A percentile compares a stretch with the other conserved stretches of the same genome.
phyloP scores from a whole-genome alignment of 2,329 filamentous ascomycete genomes.

The Trichoderma koningii region DNA sequence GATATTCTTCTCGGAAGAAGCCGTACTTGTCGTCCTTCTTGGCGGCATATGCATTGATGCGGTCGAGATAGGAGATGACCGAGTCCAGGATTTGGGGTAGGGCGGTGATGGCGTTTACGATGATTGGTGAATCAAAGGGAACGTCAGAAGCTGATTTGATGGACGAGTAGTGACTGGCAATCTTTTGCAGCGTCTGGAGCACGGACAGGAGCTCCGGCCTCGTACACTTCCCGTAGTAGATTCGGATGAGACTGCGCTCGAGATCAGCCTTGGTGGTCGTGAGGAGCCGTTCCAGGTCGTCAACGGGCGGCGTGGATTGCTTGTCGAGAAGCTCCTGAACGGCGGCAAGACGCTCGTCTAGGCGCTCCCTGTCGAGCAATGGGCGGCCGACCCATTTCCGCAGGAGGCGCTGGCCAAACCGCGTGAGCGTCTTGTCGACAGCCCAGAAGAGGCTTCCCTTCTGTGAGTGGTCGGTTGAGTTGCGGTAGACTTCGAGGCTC shows the following conservation, averaged over 20 bases:
- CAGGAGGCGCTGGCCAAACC: slow-evolving; percentile 83
- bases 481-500: slow-evolving; percentile 93
- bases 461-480: slow-evolving; percentile 81
- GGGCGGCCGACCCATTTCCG: slow-evolving; percentile 95
- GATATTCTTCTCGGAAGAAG: slow-evolving; percentile 86
- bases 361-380: slow-evolving; percentile 70
- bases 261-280: slow-evolving; percentile 75
- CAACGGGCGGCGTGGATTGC: slow-evolving; percentile 65
- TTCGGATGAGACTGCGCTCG: slow-evolving; percentile 88
- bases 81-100: slow-evolving; percentile 75
- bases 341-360: slow-evolving; percentile 79
- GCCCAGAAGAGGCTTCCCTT: slow-evolving; percentile 96
- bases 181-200: slow-evolving; percentile 80
- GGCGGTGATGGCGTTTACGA: slow-evolving; percentile 71
- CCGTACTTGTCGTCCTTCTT: slow-evolving; percentile 87
- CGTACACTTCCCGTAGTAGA: slow-evolving; percentile 96
- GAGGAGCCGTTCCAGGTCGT: slow-evolving; percentile 73
- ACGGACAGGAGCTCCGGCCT: slow-evolving; percentile 83
- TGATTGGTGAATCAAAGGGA: slow-evolving; percentile 70
- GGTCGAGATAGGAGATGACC: slow-evolving; percentile 75
- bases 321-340: slow-evolving; percentile 82
- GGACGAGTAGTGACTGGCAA: slow-evolving; percentile 73
- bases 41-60: slow-evolving; percentile 82
- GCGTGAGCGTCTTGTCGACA: slow-evolving; percentile 86
- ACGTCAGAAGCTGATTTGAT: slow-evolving; percentile 66